Base-by-base conservation (phyloP, 768 basidiomycete genomes). In the Coprinopsis strossmayeri region DNA sequence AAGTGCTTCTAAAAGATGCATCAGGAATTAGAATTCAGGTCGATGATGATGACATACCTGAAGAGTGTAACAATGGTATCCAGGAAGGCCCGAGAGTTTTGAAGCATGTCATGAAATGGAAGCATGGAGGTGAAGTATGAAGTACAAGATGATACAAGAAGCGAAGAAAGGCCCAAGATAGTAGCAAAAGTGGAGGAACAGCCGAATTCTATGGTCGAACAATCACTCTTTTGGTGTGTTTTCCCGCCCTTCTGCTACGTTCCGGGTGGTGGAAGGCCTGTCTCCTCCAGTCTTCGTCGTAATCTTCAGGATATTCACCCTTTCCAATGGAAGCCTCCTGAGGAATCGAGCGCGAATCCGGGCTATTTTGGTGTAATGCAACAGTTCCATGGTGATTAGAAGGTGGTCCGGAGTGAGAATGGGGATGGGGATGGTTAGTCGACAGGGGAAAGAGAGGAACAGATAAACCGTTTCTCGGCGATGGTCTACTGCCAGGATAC, bases 171-270 rank as follows among this genome's bases (percentile, higher is more conserved):
- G 30, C 30, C 15, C n/a, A n/a, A n/a, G n/a, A n/a, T n/a, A n/a
- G 35, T 5, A 38, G 9, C 35, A 18, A 11, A 38, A 11, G 35
- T 38, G 50, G 39, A 30, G 46, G 23, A 32, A 20, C 30, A 45
- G 26, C 40, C 39, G 46, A 39, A 39, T 21, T 53, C 43, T 55
- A 75, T 57, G 66, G 67, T 59, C 77, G 67, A 50, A 84, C 79
- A 53, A 88, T 78, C 27, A 88, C 80, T 46, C 87, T 77, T 58
- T 72, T 74, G 20, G 87, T 89, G 61, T 89, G 87, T 62, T 90
- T 90, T 43, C 87, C 87, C 45, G 87, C 87, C 49, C 87, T 72
- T 48, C n/a, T n/a, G n/a, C 87, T 70, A 20, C 87, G 78, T 61
- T 87, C 86, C 34, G 77, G 76, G 57, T 83, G 81, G 18, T 87